phyloP scores from a whole-genome alignment of 768 basidiomycete species.

The Boletus patriciae region DNA sequence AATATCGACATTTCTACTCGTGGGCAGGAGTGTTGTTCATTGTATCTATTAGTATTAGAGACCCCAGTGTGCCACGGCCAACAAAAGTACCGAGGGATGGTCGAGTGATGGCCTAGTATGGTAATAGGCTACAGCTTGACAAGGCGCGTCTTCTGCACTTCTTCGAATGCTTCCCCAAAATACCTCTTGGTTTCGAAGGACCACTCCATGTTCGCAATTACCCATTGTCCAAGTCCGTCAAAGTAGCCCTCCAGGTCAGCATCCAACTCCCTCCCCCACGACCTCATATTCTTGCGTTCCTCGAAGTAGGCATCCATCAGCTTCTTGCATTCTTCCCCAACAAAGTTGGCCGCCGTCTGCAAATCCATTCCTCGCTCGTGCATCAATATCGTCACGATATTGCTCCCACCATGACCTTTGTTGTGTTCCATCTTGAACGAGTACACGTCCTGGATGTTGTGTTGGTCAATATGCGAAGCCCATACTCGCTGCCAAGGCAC shows the following conservation, averaged over 20 bases:
- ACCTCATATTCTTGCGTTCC: constrained; percentile 47
- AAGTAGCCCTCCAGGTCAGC: constrained; percentile 52
- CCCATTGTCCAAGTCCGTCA: constrained; percentile 57
- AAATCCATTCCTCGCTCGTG: constrained; percentile 49
- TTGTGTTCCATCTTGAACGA: constrained; percentile 75
- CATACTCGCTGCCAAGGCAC: constrained; percentile 19
- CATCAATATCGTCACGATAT: constrained; percentile 70
- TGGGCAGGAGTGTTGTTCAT: background rate
- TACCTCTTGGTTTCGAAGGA: constrained; percentile 70
- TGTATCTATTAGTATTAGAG: constrained; percentile 18
- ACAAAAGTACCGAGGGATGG: background rate
- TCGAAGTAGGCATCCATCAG: constrained; percentile 52
- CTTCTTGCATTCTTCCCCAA: constrained; percentile 49
- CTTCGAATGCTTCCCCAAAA: constrained; percentile 55
- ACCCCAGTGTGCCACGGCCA: background rate
- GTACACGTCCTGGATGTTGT: constrained; percentile 54
- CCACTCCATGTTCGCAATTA: constrained; percentile 66
- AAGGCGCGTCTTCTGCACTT: constrained; percentile 51
- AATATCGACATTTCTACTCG: constrained; percentile 4
- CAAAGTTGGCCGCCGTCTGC: constrained; percentile 59
- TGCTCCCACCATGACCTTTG: constrained; percentile 63
- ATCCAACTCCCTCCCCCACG: constrained; percentile 50
- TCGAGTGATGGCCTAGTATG: background rate
- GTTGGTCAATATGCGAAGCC: background rate
- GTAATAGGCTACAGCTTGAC: constrained; percentile 10